Evolutionary conservation across 371 early-diverging fungal species (phyloP), one percentile per base, ranked within the genome.

Genomic region (Mucor mucedo): DNA sequence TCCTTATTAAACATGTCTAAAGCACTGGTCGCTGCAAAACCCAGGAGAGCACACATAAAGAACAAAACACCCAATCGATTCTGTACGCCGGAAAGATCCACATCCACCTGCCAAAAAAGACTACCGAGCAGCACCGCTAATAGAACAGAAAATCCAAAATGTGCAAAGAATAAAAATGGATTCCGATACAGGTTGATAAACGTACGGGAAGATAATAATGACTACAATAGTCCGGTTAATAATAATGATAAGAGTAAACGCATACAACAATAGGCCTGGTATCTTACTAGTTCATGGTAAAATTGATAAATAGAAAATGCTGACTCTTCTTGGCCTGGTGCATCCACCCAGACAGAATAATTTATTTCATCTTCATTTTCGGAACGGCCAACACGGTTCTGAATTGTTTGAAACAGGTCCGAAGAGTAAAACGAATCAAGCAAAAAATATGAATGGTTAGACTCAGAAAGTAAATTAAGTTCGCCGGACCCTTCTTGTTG

Each of bases 1-100:
- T 93, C 91, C 8, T 80, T 64, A 28, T 85, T 84, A 66, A 94
- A 93, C 33, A 87, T 78, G 32, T 87, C 87, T 61, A 93, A 72
- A 5, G 89, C 85, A 61, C 88, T 89, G 30, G 91, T 72, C 33
- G 91, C 86, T 1, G 86, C 84, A 70, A 93, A 92, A 0, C 92
- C 93, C 55, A 94, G 85, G n/a, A 93, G 70, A 0, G 92, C 89
- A 62, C 90, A 91, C 74, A 92, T 85, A 58, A 94, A 93, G 68
- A 93, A 92, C 65, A 93, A 75, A 8, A 88, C 81, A 10, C 93
- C 93, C 65, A 92, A 73, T 13, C 95, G 79, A 67, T 94, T 94
- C 71, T 94, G 93, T 55, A 93, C 89, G 35, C 95, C 93, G 0
- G 90, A 84, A 2, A 96, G 73, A 58, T 92, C 88, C 59, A 86